Conservation (phyloP, 2,329 filamentous ascomycete species). For the Cryphonectria radicalis region DNA sequence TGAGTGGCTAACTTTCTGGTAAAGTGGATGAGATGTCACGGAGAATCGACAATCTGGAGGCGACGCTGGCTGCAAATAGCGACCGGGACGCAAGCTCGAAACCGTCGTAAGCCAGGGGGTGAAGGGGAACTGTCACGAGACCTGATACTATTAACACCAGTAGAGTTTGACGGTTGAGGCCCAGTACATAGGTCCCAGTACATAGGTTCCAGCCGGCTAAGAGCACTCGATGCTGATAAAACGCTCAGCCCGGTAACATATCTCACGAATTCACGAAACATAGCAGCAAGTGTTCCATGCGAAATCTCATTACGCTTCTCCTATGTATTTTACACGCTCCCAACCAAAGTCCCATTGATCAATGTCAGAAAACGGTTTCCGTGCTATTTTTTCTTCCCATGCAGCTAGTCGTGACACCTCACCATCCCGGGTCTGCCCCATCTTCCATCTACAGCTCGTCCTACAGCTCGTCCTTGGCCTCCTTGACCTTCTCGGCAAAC, state of each 20-base stretch:
- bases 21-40: conserved; percentile 94
- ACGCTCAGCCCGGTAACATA: neutral
- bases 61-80: conserved; percentile 66
- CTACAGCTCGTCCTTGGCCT: conserved; percentile 74
- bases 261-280: conserved; percentile 2
- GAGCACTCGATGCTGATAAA: neutral
- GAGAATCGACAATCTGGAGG: conserved; percentile 81
- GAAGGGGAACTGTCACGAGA: neutral
- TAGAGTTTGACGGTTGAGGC: neutral
- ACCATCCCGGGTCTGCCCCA: too few species aligned
- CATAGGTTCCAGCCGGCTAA: neutral
- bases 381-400: neutral
- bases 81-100: conserved; percentile 46
- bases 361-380: neutral
- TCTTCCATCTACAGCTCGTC: neutral
- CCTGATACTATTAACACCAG: conserved; percentile 9
- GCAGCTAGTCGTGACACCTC: neutral
- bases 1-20: conserved; percentile 7
- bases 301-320: neutral
- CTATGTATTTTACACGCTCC: conserved; percentile 9
- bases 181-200: neutral
- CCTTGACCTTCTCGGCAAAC: conserved; percentile 67
- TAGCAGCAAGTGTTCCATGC: conserved; percentile 5
- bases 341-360: neutral
- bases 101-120: conserved; percentile 33